These are phyloP conservation scores for Ulota crispa DNA, from an alignment of 225 moss, liverwort and hornwort genomes.

Conservation along the genomic window DNA sequence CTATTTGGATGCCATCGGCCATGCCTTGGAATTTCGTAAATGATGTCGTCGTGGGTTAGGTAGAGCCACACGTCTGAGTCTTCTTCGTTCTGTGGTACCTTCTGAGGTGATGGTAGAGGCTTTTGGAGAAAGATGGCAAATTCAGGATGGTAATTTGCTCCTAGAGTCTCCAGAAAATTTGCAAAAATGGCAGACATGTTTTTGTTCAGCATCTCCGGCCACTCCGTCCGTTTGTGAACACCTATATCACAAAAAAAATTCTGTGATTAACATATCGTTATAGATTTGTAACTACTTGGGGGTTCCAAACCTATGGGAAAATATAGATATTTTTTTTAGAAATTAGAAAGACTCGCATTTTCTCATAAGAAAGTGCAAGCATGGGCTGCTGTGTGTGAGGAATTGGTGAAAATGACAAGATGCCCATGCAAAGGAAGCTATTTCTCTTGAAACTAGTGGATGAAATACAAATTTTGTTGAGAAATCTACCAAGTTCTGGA, in stretches of 20 bases:
- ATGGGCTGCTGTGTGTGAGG: too few relatives aligned
- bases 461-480: too few relatives aligned
- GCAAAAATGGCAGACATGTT: conserved; percentile 21
- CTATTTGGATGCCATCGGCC: conserved; percentile 63
- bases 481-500: too few relatives aligned
- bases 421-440: too few relatives aligned
- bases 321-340: too few relatives aligned
- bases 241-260: conserved; percentile 18
- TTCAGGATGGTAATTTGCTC: conserved; percentile 1
- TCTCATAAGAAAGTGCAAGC: too few relatives aligned
- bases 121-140: conserved; percentile 39
- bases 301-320: too few relatives aligned
- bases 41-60: conserved; percentile 34
- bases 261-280: too few relatives aligned
- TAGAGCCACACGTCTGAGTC: conserved; percentile 53
- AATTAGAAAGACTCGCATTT: too few relatives aligned
- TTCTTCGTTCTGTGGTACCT: conserved; percentile 26
- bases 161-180: conserved; percentile 27
- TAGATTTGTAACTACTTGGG: too few relatives aligned
- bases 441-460: too few relatives aligned
- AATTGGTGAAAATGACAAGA: too few relatives aligned
- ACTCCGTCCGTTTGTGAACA: conserved; percentile 32
- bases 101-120: conserved; percentile 23
- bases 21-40: conserved; percentile 51
- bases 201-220: conserved; percentile 52